phyloP scores from a whole-genome alignment of 805 yeast genomes.

The Komagataella kurtzmanii region DNA sequence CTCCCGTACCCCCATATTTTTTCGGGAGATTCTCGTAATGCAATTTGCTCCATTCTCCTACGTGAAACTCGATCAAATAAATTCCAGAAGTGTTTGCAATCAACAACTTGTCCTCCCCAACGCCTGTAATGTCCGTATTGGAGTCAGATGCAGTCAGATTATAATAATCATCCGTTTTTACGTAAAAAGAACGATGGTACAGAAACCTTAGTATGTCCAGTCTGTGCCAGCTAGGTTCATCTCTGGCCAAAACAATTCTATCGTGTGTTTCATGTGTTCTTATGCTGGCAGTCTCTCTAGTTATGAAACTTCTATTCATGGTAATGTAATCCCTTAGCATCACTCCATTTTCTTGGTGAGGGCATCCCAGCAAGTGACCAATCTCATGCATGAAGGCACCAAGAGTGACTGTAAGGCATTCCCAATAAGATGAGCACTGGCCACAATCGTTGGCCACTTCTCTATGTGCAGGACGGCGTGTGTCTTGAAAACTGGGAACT shows the following conservation, averaged over 20 bases:
- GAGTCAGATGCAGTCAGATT: slow-evolving; percentile 22
- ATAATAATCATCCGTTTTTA: slow-evolving; percentile 9
- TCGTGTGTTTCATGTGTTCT: slow-evolving; percentile 38
- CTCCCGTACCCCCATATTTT: slow-evolving; percentile 45
- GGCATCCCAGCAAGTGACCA: slow-evolving; percentile 84
- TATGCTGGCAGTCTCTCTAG: slow-evolving; percentile 47
- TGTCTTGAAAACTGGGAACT: slow-evolving; percentile 56
- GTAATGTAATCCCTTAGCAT: slow-evolving; percentile 81
- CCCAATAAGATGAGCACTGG: slow-evolving; percentile 85
- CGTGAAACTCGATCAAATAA: slow-evolving; percentile 58
- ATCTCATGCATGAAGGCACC: slow-evolving; percentile 96
- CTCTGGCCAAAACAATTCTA: slow-evolving; percentile 36
- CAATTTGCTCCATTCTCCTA: slow-evolving; percentile 45
- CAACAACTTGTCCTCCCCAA: slow-evolving; percentile 28
- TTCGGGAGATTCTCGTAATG: slow-evolving; percentile 49
- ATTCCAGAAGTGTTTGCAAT: slow-evolving; percentile 53
- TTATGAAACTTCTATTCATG: slow-evolving; percentile 70
- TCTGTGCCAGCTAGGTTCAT: slow-evolving; percentile 82
- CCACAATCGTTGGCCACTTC: slow-evolving; percentile 88
- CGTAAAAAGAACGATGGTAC: slow-evolving; percentile 66
- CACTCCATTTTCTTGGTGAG: slow-evolving; percentile 82
- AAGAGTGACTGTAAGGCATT: slow-evolving; percentile 68
- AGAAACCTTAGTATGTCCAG: slow-evolving; percentile 67
- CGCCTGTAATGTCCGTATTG: slow-evolving; percentile 23
- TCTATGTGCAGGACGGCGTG: slow-evolving; percentile 40